A percentile compares a stretch with the other conserved stretches of the same genome.
These are phyloP conservation scores for Eucalyptus cloeziana DNA, from an alignment of 345 rosid species.

Conservation along the genomic window DNA sequence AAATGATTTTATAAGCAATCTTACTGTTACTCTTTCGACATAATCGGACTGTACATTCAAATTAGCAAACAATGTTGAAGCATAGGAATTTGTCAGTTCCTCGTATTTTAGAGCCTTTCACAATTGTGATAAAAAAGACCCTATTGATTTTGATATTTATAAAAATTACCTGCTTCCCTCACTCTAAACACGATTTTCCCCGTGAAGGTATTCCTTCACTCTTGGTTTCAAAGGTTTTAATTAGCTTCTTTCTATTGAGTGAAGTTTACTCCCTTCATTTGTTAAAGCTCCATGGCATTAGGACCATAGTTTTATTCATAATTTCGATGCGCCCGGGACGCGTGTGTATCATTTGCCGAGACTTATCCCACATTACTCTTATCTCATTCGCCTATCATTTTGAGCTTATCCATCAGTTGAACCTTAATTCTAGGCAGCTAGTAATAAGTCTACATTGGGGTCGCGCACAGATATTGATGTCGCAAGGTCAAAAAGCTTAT, in stretches of 20 bases:
- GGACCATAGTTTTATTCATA: background rate
- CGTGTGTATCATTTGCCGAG: background rate
- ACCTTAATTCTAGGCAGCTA: background rate
- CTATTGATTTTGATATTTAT: background rate
- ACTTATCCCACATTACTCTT: background rate
- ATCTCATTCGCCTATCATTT: background rate
- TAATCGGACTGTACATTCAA: background rate
- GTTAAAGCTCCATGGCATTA: background rate
- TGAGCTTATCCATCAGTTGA: background rate
- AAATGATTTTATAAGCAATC: background rate
- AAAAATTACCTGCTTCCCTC: background rate
- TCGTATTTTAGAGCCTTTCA: background rate
- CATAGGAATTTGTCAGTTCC: background rate
- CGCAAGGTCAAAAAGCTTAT: background rate
- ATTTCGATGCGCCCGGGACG: background rate
- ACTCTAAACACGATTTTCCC: background rate
- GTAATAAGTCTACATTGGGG: background rate
- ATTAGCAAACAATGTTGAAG: background rate
- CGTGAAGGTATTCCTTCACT: background rate
- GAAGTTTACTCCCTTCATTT: background rate
- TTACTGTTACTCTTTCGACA: background rate
- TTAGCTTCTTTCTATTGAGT: background rate
- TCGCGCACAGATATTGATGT: background rate
- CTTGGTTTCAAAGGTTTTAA: background rate
- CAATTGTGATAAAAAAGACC: background rate